Percentiles rank a stretch among this genome's conserved stretches.
Conservation (phyloP, 1,284 basidiomycete species). For the Coniferiporia weirii region DNA sequence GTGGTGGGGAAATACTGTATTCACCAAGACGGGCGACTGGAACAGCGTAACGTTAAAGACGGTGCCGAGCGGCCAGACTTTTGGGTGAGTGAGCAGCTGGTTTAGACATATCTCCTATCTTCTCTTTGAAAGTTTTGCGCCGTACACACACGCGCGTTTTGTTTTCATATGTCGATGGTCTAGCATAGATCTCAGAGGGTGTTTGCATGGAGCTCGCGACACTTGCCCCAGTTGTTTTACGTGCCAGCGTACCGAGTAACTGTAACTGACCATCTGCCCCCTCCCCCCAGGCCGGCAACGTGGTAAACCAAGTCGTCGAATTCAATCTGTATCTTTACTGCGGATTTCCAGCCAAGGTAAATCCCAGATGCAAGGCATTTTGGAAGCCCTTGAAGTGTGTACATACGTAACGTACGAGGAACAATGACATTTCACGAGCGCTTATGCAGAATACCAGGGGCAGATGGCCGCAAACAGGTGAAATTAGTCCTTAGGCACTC, state of each 20-base stretch:
- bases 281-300: background rate
- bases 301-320: background rate
- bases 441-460: no score
- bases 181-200: background rate
- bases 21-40: conserved; percentile 19
- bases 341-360: background rate
- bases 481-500: no score
- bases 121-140: background rate
- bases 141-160: no score
- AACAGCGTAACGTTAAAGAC: conserved; percentile 16
- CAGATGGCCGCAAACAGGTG: no score
- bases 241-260: no score
- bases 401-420: no score
- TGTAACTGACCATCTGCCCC: background rate
- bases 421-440: no score
- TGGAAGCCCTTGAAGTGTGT: no score
- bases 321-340: background rate
- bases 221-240: background rate
- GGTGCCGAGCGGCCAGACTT: background rate
- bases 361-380: no score
- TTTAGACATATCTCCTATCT: background rate
- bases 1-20: conserved; percentile 28
- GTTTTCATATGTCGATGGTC: no score
- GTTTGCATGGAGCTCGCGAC: background rate
- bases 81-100: background rate